Percentiles rank a stretch among this genome's conserved stretches.
phyloP scores from a whole-genome alignment of 2,329 filamentous ascomycete genomes.

The Neurospora sp. region DNA sequence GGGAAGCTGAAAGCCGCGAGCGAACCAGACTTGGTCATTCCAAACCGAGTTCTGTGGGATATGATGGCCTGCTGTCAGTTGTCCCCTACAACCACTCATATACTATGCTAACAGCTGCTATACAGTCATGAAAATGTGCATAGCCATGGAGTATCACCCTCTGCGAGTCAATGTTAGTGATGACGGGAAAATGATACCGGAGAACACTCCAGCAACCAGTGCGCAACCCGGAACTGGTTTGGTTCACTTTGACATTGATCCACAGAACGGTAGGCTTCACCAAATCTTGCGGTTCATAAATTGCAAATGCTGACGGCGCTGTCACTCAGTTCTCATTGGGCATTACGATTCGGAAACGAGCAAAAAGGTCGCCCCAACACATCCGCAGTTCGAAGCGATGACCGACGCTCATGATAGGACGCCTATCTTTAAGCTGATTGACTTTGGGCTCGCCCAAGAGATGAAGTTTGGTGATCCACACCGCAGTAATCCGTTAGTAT shows the following conservation, averaged over 20 bases:
- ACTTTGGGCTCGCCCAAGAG: neutral
- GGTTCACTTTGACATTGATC: neutral
- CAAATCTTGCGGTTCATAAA: neutral
- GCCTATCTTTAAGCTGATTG: neutral
- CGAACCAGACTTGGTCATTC: neutral
- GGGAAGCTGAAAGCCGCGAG: neutral
- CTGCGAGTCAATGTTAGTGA: neutral
- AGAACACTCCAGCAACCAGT: neutral
- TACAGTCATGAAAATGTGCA: neutral
- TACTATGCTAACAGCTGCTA: neutral
- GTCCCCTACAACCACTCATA: neutral
- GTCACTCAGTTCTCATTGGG: neutral
- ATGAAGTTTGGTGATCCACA: neutral
- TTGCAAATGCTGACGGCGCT: neutral
- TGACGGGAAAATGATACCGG: neutral
- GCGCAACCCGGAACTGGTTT: neutral
- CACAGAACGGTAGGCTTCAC: neutral
- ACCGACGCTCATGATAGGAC: neutral
- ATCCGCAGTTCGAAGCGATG: neutral
- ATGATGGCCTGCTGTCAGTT: neutral
- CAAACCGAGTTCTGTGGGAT: neutral
- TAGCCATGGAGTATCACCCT: neutral
- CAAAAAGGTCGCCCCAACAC: neutral
- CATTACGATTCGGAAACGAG: neutral
- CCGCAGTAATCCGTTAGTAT: neutral